Evolutionary conservation across 176 grass and related monocot genomes (phyloP), one percentile per base, ranked within the genome.

Genomic region (Aegilops tauschii): DNA sequence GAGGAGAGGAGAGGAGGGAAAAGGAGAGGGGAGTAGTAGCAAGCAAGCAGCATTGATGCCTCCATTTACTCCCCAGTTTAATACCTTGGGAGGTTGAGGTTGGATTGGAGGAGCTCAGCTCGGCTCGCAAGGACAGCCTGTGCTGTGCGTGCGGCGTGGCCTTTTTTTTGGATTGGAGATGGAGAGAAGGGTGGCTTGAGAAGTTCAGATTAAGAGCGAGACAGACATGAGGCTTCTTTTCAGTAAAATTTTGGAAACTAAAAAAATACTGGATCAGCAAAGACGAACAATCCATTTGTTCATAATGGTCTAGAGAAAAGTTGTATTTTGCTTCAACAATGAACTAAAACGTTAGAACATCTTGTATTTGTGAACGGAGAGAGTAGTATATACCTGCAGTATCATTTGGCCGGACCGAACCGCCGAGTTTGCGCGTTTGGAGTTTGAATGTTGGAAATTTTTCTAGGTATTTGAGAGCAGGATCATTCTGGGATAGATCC

Each of bases 11-110:
- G 75, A 65, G 61, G 20, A 54, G 50, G 16, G 5, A 54, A 54
- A 18, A 54, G 54, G 18, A 58, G 17, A 17, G 32, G 59, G 28
- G 70, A 3, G 64, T 66, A 85, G 69, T 44, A 75, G 56, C 63
- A 74, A 88, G 62, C 70, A 88, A 91, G 82, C 86, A 76, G 90
- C 82, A 91, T 88, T 85, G 86, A 91, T 88, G 70, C 70, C 82
- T 85, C 82, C 86, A 88, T 88, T 88, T 85, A 85, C 82, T 85
- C 82, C 77, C 39, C 30, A 70, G 52, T 87, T 85, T 80, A 77
- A 85, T 91, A 81, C 69, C 83, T 85, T 81, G 78, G 81, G 85
- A 80, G 81, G 81, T 42, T 42, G 85, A 80, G 81, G 81, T 42
- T 42, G 66, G 65, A 84, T 12, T 42, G 66, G 65, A 67, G 65